Conservation (phyloP, 768 basidiomycete species). For the Crucibulum laeve region DNA sequence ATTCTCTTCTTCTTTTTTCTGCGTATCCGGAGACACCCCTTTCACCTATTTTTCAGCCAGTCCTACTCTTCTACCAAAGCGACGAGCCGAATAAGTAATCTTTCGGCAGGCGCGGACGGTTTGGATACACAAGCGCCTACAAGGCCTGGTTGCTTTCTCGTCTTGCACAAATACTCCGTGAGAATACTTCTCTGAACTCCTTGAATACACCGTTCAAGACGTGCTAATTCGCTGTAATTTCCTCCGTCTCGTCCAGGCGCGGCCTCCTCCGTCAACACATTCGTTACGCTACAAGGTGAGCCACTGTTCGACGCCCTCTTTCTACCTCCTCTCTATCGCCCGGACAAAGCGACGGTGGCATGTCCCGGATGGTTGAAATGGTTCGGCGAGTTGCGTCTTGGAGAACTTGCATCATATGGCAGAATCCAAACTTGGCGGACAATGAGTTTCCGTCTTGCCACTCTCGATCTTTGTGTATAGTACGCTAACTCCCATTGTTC, state of each 20-base stretch:
- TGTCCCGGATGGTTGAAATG: background rate
- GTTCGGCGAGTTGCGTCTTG: no score
- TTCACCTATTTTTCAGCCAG: slow-evolving; percentile 15
- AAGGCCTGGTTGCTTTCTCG: slow-evolving; percentile 36
- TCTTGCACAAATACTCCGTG: slow-evolving; percentile 24
- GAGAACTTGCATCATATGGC: slow-evolving; percentile 12
- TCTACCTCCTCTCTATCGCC: slow-evolving; percentile 1
- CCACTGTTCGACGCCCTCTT: slow-evolving; percentile 13
- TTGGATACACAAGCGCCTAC: slow-evolving; percentile 55
- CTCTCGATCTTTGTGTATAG: background rate
- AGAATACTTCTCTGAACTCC: slow-evolving; percentile 30
- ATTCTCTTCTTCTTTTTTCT: slow-evolving; percentile 7
- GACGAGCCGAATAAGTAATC: slow-evolving; percentile 14
- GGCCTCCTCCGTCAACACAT: slow-evolving; percentile 67
- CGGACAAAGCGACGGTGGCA: background rate
- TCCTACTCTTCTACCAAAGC: slow-evolving; percentile 4
- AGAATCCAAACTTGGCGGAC: slow-evolving; percentile 23
- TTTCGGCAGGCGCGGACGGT: slow-evolving; percentile 28
- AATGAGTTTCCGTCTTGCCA: slow-evolving; percentile 18
- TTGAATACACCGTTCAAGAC: slow-evolving; percentile 10
- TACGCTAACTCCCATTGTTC: slow-evolving; percentile 26
- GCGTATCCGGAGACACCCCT: slow-evolving; percentile 19
- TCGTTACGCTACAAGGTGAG: slow-evolving; percentile 56
- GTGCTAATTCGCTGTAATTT: slow-evolving; percentile 14
- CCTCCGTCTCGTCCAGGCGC: slow-evolving; percentile 39